These are phyloP conservation scores for Gamsiella multidivaricata DNA, from an alignment of 192 early-diverging fungal species.

Conservation along the genomic window DNA sequence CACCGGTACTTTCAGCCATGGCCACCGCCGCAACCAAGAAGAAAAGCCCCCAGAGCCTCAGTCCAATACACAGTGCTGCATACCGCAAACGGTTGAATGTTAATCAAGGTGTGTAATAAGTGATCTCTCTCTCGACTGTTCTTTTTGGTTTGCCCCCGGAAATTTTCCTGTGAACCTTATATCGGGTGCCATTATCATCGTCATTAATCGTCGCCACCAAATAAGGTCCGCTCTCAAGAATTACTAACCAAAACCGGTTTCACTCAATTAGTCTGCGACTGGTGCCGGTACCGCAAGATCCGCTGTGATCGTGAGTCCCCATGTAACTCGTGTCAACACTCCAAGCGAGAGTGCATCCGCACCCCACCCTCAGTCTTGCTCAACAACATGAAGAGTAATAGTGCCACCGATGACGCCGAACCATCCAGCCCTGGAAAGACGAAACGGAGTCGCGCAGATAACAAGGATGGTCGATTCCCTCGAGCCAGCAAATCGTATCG, in stretches of 20 bases:
- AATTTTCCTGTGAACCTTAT: slow-evolving; percentile 6
- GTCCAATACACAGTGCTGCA: slow-evolving; percentile 33
- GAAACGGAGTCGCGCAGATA: slow-evolving; percentile 7
- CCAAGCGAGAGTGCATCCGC: slow-evolving; percentile 53
- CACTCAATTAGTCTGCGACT: slow-evolving; percentile 35
- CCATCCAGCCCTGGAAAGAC: slow-evolving; percentile 5
- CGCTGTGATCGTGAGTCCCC: slow-evolving; percentile 49
- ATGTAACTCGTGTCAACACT: slow-evolving; percentile 49
- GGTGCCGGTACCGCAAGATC: slow-evolving; percentile 52
- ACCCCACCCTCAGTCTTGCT: slow-evolving; percentile 41
- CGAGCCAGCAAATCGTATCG: slow-evolving; percentile 34
- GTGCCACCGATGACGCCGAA: not conserved
- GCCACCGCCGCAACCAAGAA: slow-evolving; percentile 19
- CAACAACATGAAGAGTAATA: slow-evolving; percentile 8
- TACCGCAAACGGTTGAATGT: slow-evolving; percentile 53
- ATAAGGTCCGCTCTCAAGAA: too few relatives aligned
- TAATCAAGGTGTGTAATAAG: slow-evolving; percentile 37
- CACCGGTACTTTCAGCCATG: not conserved
- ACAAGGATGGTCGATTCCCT: slow-evolving; percentile 24
- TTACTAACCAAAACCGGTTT: not conserved
- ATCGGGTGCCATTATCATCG: too few relatives aligned
- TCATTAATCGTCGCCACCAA: not conserved
- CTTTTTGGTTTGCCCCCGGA: not conserved
- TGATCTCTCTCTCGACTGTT: not conserved
- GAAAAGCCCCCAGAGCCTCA: slow-evolving; percentile 17